Percentiles rank a stretch among this genome's conserved stretches.
phyloP scores from a whole-genome alignment of 148 eudicot species.

The Rhododendron ferrugineum region DNA sequence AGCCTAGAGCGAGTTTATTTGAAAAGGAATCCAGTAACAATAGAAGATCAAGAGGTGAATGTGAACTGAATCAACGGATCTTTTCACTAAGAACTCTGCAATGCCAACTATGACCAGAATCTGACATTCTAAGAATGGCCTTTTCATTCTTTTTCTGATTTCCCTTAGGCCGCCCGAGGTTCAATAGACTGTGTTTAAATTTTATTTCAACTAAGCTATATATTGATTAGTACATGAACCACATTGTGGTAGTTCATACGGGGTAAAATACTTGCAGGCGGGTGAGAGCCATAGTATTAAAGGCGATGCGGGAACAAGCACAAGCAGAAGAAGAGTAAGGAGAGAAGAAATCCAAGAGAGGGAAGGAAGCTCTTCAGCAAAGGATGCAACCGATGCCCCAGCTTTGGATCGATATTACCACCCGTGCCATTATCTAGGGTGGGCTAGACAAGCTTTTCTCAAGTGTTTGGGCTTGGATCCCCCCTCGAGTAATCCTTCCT shows the following conservation, averaged over 20 bases:
- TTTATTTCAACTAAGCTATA: background rate
- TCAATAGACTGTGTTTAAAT: background rate
- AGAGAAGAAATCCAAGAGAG: slow-evolving; percentile 29
- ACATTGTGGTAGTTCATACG: too few species aligned
- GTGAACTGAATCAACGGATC: background rate
- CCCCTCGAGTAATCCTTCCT: slow-evolving; percentile 7
- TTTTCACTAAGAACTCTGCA: background rate
- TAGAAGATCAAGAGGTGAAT: background rate
- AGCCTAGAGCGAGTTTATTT: background rate
- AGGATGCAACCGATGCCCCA: slow-evolving; percentile 16
- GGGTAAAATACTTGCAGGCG: slow-evolving; percentile 29
- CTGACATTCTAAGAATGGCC: background rate
- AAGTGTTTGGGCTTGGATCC: slow-evolving; percentile 29
- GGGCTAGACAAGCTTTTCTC: slow-evolving; percentile 64
- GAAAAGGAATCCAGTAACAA: background rate
- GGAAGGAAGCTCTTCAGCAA: slow-evolving; percentile 22
- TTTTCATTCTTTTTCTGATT: background rate
- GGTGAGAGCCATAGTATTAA: slow-evolving; percentile 15
- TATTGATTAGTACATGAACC: background rate
- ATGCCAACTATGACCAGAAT: background rate
- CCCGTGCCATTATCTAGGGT: slow-evolving; percentile 43
- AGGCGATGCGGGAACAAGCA: slow-evolving; percentile 19
- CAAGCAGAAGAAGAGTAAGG: slow-evolving; percentile 22
- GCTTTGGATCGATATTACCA: slow-evolving; percentile 25
- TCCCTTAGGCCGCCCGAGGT: background rate